Percentiles rank a stretch among this genome's conserved stretches.
Conservation (phyloP, 2,329 filamentous ascomycete genomes). For the Chaetothyriales sp. region DNA sequence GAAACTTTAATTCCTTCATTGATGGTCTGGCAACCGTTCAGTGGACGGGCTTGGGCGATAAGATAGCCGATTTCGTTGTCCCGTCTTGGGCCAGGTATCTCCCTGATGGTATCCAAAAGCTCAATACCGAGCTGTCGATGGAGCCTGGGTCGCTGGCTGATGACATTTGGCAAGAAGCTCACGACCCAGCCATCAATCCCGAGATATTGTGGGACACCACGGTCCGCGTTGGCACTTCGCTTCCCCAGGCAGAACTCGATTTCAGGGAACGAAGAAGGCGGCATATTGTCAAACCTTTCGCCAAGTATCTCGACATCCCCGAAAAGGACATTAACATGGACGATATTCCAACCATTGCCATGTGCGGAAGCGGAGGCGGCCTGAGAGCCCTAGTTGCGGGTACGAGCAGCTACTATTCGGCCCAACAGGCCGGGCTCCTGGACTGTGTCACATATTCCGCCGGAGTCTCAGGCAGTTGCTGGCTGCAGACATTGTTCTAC, state of each 20-base stretch:
- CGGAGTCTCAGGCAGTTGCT: constrained; percentile 90
- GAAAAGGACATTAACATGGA: constrained; percentile 78
- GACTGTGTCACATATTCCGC: constrained; percentile 92
- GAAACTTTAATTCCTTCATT: constrained; percentile 28
- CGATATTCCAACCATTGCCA: constrained; percentile 82
- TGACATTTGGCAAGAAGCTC: constrained; percentile 85
- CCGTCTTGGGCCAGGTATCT: constrained; percentile 71
- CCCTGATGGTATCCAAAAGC: constrained; percentile 63
- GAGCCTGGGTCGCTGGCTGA: constrained; percentile 76
- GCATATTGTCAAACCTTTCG: constrained; percentile 59
- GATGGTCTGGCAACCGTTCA: constrained; percentile 29
- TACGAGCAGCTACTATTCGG: constrained; percentile 70
- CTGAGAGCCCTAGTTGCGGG: constrained; percentile 81
- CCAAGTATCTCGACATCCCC: constrained; percentile 64
- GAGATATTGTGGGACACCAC: constrained; percentile 71
- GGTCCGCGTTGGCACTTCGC: constrained; percentile 66
- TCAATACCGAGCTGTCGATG: constrained; percentile 79
- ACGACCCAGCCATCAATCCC: constrained; percentile 68
- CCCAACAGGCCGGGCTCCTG: constrained; percentile 75
- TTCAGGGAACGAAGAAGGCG: constrained; percentile 58
- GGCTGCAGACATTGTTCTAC: constrained; percentile 80
- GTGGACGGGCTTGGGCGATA: constrained; percentile 35
- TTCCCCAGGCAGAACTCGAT: constrained; percentile 70
- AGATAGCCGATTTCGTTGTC: constrained; percentile 56
- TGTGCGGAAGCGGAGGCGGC: constrained; percentile 89